Percentiles rank a stretch among this genome's conserved stretches.
Evolutionary conservation across 108 stramenopile genomes (phyloP).

Genomic region (Poteriospumella lacustris): DNA sequence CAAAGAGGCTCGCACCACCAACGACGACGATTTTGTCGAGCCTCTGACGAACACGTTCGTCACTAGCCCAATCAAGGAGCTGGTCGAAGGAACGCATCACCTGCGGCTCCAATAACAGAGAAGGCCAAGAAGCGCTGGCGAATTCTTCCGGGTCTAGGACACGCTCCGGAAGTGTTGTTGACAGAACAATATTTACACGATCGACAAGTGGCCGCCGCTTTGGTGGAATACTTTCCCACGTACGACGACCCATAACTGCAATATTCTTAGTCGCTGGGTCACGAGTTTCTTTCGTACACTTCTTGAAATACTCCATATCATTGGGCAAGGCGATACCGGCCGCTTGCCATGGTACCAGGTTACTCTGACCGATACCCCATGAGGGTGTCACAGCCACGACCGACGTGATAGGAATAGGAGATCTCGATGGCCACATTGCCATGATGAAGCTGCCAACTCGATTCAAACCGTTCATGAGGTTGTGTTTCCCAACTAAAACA

Average conservation of each 20-base stretch:
- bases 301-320: constrained; percentile 2
- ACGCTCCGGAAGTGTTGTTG: background rate
- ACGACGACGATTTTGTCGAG: background rate
- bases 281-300: background rate
- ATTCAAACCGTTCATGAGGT: too few species aligned
- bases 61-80: background rate
- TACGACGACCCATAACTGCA: constrained; percentile 12
- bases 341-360: background rate
- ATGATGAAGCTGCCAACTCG: too few species aligned
- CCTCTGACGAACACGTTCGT: background rate
- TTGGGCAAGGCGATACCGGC: background rate
- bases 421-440: too few species aligned
- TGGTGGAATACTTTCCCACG: constrained; percentile 23
- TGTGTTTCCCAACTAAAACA: too few species aligned
- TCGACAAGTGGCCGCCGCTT: background rate
- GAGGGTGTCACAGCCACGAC: constrained; percentile 25
- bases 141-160: too few species aligned
- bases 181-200: constrained; percentile 1
- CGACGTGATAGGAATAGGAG: background rate
- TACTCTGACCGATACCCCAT: background rate
- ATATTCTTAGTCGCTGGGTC: constrained; percentile 1
- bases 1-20: constrained; percentile 21
- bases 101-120: background rate
- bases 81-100: background rate
- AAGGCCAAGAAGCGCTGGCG: background rate